These are phyloP conservation scores for Arthrobotrys iridis DNA, from an alignment of 2,329 filamentous ascomycete species.

Conservation along the genomic window DNA sequence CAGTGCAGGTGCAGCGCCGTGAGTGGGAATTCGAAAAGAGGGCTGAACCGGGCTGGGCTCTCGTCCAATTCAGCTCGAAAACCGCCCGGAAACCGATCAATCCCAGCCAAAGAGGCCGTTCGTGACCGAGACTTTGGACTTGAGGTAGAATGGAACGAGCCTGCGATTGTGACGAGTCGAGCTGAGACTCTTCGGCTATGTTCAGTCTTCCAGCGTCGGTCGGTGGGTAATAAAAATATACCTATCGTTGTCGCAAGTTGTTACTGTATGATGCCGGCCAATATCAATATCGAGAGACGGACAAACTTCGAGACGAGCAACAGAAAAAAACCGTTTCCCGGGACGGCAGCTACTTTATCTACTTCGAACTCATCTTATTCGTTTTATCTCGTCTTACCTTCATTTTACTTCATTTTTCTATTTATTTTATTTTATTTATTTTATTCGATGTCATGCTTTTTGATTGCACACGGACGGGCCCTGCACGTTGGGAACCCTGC, in stretches of 20 bases:
- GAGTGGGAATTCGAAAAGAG: not conserved
- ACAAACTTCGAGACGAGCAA: not conserved
- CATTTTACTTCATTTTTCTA: not conserved
- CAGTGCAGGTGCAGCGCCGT: no score
- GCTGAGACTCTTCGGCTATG: not conserved
- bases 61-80: constrained; percentile 15
- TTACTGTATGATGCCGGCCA: no score
- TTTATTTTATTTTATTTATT: constrained; percentile 2
- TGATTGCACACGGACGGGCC: constrained; percentile 9
- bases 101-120: constrained; percentile 3
- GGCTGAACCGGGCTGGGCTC: not conserved
- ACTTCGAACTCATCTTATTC: not conserved
- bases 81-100: constrained; percentile 9
- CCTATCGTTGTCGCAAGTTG: not conserved
- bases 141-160: not conserved
- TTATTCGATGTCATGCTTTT: not conserved
- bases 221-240: no score
- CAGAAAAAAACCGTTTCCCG: no score
- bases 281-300: no score
- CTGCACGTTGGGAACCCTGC: constrained; percentile 20
- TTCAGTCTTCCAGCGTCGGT: no score
- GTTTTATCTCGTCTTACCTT: not conserved
- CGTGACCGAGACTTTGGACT: not conserved
- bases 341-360: not conserved
- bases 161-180: not conserved